phyloP scores from a whole-genome alignment of 2,329 filamentous ascomycete species.

The Moelleriella libera region DNA sequence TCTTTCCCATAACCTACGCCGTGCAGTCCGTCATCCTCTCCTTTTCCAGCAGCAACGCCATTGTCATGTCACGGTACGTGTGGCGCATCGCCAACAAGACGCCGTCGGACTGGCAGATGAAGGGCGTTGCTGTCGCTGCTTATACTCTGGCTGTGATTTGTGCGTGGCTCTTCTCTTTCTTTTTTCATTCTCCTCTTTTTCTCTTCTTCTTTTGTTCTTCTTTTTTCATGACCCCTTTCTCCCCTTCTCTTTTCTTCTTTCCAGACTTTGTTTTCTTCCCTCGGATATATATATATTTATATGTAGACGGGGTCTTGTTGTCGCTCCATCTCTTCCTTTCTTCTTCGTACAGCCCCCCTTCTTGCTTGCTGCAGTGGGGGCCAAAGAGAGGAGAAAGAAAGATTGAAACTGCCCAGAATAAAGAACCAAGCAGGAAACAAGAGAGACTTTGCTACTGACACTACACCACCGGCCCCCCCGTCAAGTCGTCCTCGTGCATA shows the following conservation, averaged over 20 bases:
- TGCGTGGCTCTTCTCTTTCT: constrained; percentile 15
- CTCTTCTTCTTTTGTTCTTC: no score
- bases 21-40: constrained; percentile 49
- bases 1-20: constrained; percentile 51
- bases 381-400: no score
- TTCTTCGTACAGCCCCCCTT: no score
- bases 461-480: background rate
- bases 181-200: no score
- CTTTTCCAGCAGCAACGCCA: constrained; percentile 51
- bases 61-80: constrained; percentile 49
- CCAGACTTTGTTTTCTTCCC: background rate
- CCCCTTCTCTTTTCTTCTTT: background rate
- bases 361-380: no score
- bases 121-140: constrained; percentile 50
- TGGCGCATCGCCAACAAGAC: constrained; percentile 38
- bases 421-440: no score
- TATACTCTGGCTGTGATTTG: constrained; percentile 45
- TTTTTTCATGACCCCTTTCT: background rate
- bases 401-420: no score
- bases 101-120: constrained; percentile 47
- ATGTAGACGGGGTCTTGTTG: no score
- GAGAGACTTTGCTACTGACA: background rate
- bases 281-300: background rate
- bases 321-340: no score
- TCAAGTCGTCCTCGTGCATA: constrained; percentile 31